phyloP scores from a whole-genome alignment of 345 rosid genomes.

The Durio zibethinus region DNA sequence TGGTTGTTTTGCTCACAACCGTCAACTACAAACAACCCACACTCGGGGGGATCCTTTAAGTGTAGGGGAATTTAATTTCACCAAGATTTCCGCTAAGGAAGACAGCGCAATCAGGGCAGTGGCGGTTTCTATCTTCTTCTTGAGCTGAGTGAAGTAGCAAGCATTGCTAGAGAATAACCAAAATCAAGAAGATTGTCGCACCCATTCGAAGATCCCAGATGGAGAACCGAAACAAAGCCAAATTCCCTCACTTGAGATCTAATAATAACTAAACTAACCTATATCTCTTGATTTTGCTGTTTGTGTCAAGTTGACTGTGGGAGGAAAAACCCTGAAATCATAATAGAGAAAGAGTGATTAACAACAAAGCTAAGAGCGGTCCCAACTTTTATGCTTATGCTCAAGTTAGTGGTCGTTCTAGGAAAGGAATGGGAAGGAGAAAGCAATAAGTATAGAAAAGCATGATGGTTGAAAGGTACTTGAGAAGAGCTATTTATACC shows the following conservation, averaged over 20 bases:
- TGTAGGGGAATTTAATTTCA: neutral
- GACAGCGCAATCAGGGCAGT: neutral
- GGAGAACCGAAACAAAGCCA: neutral
- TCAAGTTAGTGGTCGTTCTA: too few relatives aligned
- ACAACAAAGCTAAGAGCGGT: too few relatives aligned
- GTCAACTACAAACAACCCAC: constrained; percentile 3
- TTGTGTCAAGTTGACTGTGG: too few relatives aligned
- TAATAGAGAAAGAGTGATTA: too few relatives aligned
- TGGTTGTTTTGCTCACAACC: neutral
- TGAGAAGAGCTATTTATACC: too few relatives aligned
- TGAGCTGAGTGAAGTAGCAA: neutral
- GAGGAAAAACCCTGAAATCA: too few relatives aligned
- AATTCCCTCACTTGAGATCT: neutral
- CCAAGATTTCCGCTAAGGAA: neutral
- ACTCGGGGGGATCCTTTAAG: neutral
- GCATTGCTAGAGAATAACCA: neutral
- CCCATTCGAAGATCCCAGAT: neutral
- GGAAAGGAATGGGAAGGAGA: too few relatives aligned
- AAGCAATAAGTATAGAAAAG: too few relatives aligned
- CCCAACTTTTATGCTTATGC: too few relatives aligned
- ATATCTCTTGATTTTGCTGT: neutral
- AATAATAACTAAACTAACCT: neutral
- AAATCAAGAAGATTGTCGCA: neutral
- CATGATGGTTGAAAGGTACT: too few relatives aligned
- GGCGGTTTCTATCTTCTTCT: neutral